Evolutionary conservation across 2,329 filamentous ascomycete species (phyloP), one percentile per base, ranked within the genome.

Genomic region (Diaporthe caulivora): DNA sequence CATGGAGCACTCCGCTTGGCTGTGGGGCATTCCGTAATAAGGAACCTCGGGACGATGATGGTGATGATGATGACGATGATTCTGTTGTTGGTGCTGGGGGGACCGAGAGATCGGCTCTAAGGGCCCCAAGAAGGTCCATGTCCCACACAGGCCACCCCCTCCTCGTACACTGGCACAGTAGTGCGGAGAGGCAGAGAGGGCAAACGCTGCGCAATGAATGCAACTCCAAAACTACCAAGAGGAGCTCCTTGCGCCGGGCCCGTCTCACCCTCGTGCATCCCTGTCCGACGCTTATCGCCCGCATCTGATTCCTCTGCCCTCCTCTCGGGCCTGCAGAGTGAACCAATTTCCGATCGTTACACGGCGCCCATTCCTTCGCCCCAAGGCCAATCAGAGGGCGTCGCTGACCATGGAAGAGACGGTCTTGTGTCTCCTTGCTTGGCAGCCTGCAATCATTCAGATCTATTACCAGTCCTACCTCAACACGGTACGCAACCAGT

Each of bases 181-280:
- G 62, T 65, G 62, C 62, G 62, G 62, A 65, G 40, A 26, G 44
- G 44, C 15, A 11, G 51, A 69, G 37, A 31, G n/a, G n/a, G n/a
- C n/a, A n/a, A n/a, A n/a, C n/a, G 49, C 53, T 54, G 54, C 51
- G 40, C 70, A 42, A 53, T 54, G 47, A 53, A 57, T 57, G 60
- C 53, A 42, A 55, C 53, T 72, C 49, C 70, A 64, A 72, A 72
- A 67, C 60, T 54, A 62, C 31, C 60, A 54, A 44, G 40, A 58
- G 57, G 26, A 51, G 60, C 72, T 71, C 68, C 60, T 74, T 72
- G 69, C 68, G 55, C 62, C 70, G 62, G 62, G 34, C 26, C 60
- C 71, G 71, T 75, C 71, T 73, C 74, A 73, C 71, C 74, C 60
- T 73, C 42, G 17, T 75, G 51, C 57, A 49, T 69, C 72, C 55